A percentile compares a stretch with the other conserved stretches of the same genome.
These are phyloP conservation scores for Circinella minor DNA, from an alignment of 371 early-diverging fungal genomes.

Conservation along the genomic window DNA sequence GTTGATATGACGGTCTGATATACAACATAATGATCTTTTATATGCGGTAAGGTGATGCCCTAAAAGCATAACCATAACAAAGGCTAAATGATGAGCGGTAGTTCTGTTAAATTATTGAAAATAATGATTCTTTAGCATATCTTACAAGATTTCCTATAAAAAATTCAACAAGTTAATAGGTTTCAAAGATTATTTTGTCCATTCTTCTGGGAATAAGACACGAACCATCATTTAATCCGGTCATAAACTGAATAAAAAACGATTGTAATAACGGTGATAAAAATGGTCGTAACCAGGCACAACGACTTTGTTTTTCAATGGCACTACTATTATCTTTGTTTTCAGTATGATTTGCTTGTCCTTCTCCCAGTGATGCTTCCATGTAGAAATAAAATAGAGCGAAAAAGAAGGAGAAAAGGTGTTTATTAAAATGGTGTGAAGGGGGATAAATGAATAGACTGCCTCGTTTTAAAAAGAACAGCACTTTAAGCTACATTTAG, in stretches of 20 bases:
- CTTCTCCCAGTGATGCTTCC: not conserved
- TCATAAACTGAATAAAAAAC: constrained; percentile 22
- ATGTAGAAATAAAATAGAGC: too few species aligned
- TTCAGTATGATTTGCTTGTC: not conserved
- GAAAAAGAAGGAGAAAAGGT: too few species aligned
- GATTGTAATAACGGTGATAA: constrained; percentile 23
- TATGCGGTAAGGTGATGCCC: constrained; percentile 31
- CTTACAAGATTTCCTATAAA: constrained; percentile 13
- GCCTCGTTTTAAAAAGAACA: too few species aligned
- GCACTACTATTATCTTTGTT: not conserved
- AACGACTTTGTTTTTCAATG: not conserved
- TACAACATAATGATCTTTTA: constrained; percentile 22
- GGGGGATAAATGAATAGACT: too few species aligned
- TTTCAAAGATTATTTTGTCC: too few species aligned
- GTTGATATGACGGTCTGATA: constrained; percentile 24
- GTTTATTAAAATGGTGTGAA: too few species aligned
- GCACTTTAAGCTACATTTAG: too few species aligned
- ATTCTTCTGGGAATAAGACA: too few species aligned
- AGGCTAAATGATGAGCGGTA: not conserved
- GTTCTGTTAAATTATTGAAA: not conserved
- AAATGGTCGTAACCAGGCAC: constrained; percentile 1
- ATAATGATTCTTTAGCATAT: not conserved
- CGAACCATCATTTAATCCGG: constrained; percentile 28
- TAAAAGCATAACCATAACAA: not conserved
- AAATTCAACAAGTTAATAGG: too few species aligned